A percentile compares a stretch with the other conserved stretches of the same genome.
phyloP scores from a whole-genome alignment of 1,284 basidiomycete genomes.

The Porogramme epimiltina region DNA sequence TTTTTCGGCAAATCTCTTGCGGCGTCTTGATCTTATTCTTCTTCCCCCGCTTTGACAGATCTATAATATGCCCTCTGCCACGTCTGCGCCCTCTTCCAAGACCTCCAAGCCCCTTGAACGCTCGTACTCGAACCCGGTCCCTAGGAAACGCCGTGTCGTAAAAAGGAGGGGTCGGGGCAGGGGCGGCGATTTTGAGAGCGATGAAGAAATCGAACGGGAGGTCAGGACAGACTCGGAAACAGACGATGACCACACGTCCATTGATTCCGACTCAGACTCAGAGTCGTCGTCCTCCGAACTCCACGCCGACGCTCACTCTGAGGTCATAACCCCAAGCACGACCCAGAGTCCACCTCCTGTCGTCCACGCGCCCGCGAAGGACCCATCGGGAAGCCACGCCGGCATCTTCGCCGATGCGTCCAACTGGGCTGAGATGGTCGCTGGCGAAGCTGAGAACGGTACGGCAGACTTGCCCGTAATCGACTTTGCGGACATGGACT shows the following conservation, averaged over 20 bases:
- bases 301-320: slow-evolving; percentile 47
- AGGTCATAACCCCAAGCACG: slow-evolving; percentile 61
- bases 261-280: slow-evolving; percentile 64
- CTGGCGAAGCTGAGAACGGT: slow-evolving; percentile 63
- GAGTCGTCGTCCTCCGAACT: slow-evolving; percentile 67
- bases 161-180: slow-evolving; percentile 57
- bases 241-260: slow-evolving; percentile 60
- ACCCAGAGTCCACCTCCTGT: slow-evolving; percentile 56
- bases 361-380: slow-evolving; percentile 34
- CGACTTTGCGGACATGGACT: slow-evolving; percentile 70
- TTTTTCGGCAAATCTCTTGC: slow-evolving; percentile 10
- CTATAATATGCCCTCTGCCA: slow-evolving; percentile 20
- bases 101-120: slow-evolving; percentile 18
- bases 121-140: slow-evolving; percentile 19
- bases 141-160: slow-evolving; percentile 39
- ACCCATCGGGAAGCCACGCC: slow-evolving; percentile 33
- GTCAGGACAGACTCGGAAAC: slow-evolving; percentile 62
- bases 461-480: slow-evolving; percentile 71
- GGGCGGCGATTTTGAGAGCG: slow-evolving; percentile 55
- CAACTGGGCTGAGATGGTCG: slow-evolving; percentile 84
- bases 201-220: slow-evolving; percentile 75
- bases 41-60: slow-evolving; percentile 2
- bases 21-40: slow-evolving; percentile 11
- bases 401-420: slow-evolving; percentile 57
- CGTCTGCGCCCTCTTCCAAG: slow-evolving; percentile 15